Evolutionary conservation across 768 basidiomycete genomes (phyloP).

Genomic region (Psilocybe azurescens): DNA sequence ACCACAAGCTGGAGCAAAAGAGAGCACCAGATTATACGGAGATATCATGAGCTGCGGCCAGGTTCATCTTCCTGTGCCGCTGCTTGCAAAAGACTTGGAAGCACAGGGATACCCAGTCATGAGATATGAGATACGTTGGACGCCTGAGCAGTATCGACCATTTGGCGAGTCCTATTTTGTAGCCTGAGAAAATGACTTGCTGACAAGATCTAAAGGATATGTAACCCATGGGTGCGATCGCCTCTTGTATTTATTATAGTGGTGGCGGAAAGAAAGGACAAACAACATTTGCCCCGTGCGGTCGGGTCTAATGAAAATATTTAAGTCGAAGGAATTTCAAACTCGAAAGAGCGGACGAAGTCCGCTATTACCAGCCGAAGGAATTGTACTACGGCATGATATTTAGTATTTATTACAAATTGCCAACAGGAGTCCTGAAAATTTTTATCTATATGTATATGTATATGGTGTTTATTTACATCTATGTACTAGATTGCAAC

Average conservation of each 20-base stretch:
- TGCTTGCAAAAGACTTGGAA: slow-evolving; percentile 65
- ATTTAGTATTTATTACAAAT: no score
- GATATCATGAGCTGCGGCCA: slow-evolving; percentile 65
- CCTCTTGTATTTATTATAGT: slow-evolving; percentile 45
- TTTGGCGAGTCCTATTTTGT: slow-evolving; percentile 41
- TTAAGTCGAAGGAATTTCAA: no score
- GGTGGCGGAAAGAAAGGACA: no score
- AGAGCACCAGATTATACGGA: slow-evolving; percentile 55
- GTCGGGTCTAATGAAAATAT: no score
- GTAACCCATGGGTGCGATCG: slow-evolving; percentile 77
- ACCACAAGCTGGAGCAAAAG: slow-evolving; percentile 43
- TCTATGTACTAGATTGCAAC: no score
- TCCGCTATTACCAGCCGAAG: no score
- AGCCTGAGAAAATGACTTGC: background rate
- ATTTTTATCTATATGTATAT: no score
- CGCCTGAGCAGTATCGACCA: slow-evolving; percentile 61
- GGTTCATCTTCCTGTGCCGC: slow-evolving; percentile 69
- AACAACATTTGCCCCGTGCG: no score
- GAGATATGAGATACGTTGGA: slow-evolving; percentile 74
- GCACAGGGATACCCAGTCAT: slow-evolving; percentile 63
- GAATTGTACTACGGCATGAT: no score
- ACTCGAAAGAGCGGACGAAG: no score
- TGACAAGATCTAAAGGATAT: slow-evolving; percentile 46
- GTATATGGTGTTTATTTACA: no score
- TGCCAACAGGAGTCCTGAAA: no score